These are phyloP conservation scores for Candida fluviatilis DNA, from an alignment of 805 yeast genomes.

Conservation along the genomic window DNA sequence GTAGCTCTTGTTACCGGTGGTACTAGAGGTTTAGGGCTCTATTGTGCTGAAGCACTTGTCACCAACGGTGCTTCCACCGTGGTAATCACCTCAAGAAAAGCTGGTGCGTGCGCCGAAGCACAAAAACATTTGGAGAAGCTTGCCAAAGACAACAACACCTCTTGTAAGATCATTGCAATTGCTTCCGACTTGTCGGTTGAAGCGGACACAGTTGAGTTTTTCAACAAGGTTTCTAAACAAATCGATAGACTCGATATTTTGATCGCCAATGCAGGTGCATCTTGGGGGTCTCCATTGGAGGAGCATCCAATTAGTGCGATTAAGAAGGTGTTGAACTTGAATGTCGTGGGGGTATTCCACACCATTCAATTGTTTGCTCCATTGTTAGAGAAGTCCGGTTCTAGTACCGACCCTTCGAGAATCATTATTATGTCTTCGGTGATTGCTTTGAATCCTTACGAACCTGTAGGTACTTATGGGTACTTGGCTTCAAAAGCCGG, in stretches of 20 bases:
- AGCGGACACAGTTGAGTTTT: constrained; percentile 44
- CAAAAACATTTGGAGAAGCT: constrained; percentile 35
- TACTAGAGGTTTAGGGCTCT: constrained; percentile 68
- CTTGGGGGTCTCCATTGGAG: constrained; percentile 68
- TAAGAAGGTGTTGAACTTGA: constrained; percentile 59
- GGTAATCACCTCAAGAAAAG: constrained; percentile 62
- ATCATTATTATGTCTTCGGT: constrained; percentile 65
- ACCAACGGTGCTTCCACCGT: constrained; percentile 59
- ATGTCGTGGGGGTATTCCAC: constrained; percentile 64
- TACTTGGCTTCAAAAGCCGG: constrained; percentile 75
- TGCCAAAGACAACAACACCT: constrained; percentile 30
- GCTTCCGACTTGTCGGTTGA: constrained; percentile 55
- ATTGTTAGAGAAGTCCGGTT: constrained; percentile 49
- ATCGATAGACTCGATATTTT: constrained; percentile 54
- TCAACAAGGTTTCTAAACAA: constrained; percentile 32
- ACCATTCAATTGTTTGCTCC: constrained; percentile 63
- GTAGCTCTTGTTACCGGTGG: constrained; percentile 71
- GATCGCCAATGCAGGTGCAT: constrained; percentile 75
- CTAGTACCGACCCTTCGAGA: constrained; percentile 56
- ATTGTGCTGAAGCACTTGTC: constrained; percentile 62
- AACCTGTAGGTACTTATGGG: constrained; percentile 57
- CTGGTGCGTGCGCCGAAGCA: constrained; percentile 57
- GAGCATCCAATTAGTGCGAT: constrained; percentile 59
- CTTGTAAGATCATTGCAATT: constrained; percentile 35
- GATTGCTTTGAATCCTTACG: constrained; percentile 45